phyloP scores from a whole-genome alignment of 106 monocot genomes.

The Dendrobium catenatum region DNA sequence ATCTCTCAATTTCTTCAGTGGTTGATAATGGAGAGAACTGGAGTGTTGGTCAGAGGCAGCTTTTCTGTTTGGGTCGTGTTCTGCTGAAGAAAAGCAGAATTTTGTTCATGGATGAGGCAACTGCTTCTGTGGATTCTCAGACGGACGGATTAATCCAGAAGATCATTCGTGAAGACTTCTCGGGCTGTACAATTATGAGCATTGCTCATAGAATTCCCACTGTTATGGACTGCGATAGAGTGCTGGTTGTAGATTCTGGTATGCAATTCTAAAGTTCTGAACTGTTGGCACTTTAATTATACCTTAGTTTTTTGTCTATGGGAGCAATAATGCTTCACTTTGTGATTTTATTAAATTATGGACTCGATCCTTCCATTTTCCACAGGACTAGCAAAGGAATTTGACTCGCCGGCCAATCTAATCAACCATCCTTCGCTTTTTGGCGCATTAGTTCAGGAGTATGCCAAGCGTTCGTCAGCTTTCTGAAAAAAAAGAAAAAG shows the following conservation, averaged over 20 bases:
- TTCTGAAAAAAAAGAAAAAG: neutral
- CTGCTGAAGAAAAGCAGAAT: constrained; percentile 51
- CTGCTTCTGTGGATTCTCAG: constrained; percentile 67
- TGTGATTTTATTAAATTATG: neutral
- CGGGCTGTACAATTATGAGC: constrained; percentile 56
- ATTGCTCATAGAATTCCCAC: constrained; percentile 84
- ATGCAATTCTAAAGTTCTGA: neutral
- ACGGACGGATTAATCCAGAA: constrained; percentile 62
- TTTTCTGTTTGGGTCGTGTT: constrained; percentile 57
- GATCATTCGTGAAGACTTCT: constrained; percentile 60
- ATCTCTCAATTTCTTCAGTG: constrained; percentile 23
- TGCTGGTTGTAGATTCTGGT: constrained; percentile 65
- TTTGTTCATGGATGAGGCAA: constrained; percentile 65
- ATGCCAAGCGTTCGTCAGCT: constrained; percentile 52
- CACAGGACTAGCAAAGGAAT: constrained; percentile 54
- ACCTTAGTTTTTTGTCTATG: neutral
- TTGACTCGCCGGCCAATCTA: constrained; percentile 48
- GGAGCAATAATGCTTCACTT: neutral
- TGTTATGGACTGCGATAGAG: constrained; percentile 71
- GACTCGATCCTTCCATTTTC: neutral
- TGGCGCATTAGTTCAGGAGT: constrained; percentile 64
- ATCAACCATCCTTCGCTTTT: constrained; percentile 48
- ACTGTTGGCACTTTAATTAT: neutral
- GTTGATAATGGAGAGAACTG: constrained; percentile 69
- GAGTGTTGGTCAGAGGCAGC: constrained; percentile 75